These are phyloP conservation scores for Fraxinus sp. DNA, from an alignment of 305 asterid species.

Conservation along the genomic window DNA sequence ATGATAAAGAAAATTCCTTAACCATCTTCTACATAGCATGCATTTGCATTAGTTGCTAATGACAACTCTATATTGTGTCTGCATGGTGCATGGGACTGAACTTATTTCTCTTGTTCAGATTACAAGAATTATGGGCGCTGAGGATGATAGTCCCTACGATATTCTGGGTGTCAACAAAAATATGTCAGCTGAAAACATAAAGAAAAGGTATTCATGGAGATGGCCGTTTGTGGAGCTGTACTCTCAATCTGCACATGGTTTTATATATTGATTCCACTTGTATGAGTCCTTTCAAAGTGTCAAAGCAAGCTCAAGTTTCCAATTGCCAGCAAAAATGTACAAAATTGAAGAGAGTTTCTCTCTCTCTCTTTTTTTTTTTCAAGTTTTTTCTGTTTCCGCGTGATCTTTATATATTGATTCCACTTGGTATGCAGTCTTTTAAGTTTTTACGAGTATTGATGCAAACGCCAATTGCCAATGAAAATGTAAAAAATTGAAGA, in stretches of 20 bases:
- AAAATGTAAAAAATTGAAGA: not conserved
- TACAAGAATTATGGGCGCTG: slow-evolving; percentile 75
- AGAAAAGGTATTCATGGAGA: slow-evolving; percentile 58
- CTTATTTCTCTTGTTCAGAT: slow-evolving; percentile 42
- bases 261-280: not conserved
- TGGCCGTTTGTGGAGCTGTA: not conserved
- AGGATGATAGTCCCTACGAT: slow-evolving; percentile 72
- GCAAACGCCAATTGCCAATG: not conserved
- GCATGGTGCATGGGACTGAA: not conserved
- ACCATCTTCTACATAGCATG: not conserved
- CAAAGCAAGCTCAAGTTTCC: not conserved
- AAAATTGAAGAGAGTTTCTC: not conserved
- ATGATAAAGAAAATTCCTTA: not conserved
- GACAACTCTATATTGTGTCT: not conserved
- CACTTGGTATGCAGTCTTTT: not conserved
- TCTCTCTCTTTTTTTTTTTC: too few relatives aligned
- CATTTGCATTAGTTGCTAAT: not conserved
- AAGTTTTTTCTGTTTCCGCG: too few relatives aligned
- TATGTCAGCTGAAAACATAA: slow-evolving; percentile 74
- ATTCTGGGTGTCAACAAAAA: slow-evolving; percentile 71
- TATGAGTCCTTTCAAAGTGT: not conserved
- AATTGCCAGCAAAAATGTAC: not conserved
- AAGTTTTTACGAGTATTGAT: not conserved
- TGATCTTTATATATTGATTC: not conserved
- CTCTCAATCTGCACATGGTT: not conserved